Percentiles rank a stretch among this genome's conserved stretches.
phyloP scores from a whole-genome alignment of 2,329 filamentous ascomycete species.

The Sphaerulina populicola region DNA sequence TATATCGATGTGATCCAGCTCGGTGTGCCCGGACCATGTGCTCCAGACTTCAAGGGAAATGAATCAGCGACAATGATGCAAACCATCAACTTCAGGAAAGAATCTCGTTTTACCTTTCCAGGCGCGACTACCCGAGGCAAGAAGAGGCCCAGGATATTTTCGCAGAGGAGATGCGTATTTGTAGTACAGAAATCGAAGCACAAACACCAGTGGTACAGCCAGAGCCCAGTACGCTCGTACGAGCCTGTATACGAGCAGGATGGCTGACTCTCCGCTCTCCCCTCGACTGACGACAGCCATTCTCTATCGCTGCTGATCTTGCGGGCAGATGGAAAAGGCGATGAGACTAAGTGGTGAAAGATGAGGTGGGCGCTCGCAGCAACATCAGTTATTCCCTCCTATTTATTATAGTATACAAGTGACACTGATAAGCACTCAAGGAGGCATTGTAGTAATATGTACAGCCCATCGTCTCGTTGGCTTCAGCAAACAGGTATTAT shows the following conservation, averaged over 20 bases:
- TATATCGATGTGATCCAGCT: constrained; percentile 23
- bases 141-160: constrained; percentile 26
- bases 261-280: neutral
- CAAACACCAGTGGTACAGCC: constrained; percentile 20
- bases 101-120: constrained; percentile 24
- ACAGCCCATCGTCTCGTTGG: neutral
- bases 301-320: neutral
- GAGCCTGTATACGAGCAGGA: constrained; percentile 15
- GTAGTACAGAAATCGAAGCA: constrained; percentile 29
- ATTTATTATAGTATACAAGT: neutral
- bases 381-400: neutral
- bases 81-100: neutral
- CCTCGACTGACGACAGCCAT: neutral
- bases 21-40: constrained; percentile 23
- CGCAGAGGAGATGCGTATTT: constrained; percentile 26
- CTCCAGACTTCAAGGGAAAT: constrained; percentile 17
- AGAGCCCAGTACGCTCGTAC: constrained; percentile 20
- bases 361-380: no score
- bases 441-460: neutral
- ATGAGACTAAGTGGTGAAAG: neutral
- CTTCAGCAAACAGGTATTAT: neutral
- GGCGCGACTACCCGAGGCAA: constrained; percentile 27
- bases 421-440: neutral
- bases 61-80: neutral
- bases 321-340: neutral